Percentiles rank a stretch among this genome's conserved stretches.
Evolutionary conservation across 805 yeast genomes (phyloP).

Genomic region (Saturnispora galanensis): DNA sequence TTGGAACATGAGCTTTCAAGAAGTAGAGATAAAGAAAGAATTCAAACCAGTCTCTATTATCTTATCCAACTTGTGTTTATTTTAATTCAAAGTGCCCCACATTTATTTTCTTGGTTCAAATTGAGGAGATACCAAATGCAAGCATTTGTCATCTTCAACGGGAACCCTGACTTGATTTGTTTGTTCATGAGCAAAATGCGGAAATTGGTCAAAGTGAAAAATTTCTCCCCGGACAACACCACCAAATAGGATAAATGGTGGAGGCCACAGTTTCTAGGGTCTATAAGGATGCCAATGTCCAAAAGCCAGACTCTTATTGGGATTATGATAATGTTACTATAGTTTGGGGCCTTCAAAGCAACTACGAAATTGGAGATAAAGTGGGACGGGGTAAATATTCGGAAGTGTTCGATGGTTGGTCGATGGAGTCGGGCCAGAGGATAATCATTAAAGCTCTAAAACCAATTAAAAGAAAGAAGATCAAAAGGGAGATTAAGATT

Average conservation of each 20-base stretch:
- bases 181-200: constrained; percentile 7
- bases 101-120: not conserved
- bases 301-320: constrained; percentile 69
- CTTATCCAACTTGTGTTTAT: constrained; percentile 10
- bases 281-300: constrained; percentile 64
- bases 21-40: not conserved
- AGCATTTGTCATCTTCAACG: constrained; percentile 16
- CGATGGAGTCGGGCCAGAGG: constrained; percentile 48
- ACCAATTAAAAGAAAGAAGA: constrained; percentile 88
- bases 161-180: constrained; percentile 13
- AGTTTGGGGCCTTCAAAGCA: constrained; percentile 46
- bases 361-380: constrained; percentile 64
- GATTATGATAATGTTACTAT: constrained; percentile 66
- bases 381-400: constrained; percentile 92
- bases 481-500: constrained; percentile 80
- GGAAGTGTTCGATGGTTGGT: constrained; percentile 86
- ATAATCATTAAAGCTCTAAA: constrained; percentile 85
- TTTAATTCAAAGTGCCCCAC: not conserved
- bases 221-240: not conserved
- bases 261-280: constrained; percentile 34
- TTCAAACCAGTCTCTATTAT: constrained; percentile 9
- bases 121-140: constrained; percentile 10
- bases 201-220: not conserved
- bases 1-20: constrained; percentile 7
- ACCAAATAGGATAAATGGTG: constrained; percentile 1